Evolutionary conservation across 192 early-diverging fungal species (phyloP).

Genomic region (Linnemannia exigua): DNA sequence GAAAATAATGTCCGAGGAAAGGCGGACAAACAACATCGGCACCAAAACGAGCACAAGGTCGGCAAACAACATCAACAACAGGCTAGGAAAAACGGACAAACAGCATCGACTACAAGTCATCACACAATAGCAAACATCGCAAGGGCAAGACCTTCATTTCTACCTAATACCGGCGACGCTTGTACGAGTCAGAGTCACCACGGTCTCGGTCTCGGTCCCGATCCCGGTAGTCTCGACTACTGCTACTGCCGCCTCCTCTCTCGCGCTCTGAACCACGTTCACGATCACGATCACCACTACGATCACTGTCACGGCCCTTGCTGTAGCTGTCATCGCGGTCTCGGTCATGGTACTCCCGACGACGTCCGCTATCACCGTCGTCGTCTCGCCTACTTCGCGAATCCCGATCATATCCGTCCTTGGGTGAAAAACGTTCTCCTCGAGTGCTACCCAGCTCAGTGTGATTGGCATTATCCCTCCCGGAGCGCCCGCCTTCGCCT

Average conservation of each 20-base stretch:
- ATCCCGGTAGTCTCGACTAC: neutral
- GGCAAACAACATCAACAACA: too few species aligned
- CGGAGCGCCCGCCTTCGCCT: neutral
- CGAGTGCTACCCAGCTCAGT: slow-evolving; percentile 15
- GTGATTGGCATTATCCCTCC: slow-evolving; percentile 22
- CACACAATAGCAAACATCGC: too few species aligned
- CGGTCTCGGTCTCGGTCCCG: slow-evolving; percentile 18
- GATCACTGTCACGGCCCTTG: neutral
- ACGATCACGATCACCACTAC: neutral
- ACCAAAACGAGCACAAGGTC: too few species aligned
- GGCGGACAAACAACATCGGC: too few species aligned
- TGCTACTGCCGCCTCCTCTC: too few species aligned
- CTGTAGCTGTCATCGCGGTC: neutral
- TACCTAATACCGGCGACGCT: slow-evolving; percentile 43
- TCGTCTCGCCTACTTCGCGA: neutral
- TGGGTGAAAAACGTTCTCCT: neutral
- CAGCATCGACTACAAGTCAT: too few species aligned
- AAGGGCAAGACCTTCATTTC: neutral
- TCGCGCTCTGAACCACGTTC: neutral
- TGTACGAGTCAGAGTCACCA: slow-evolving; percentile 15
- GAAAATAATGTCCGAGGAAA: too few species aligned
- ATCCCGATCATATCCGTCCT: neutral
- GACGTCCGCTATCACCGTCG: slow-evolving; percentile 2
- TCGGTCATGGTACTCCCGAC: slow-evolving; percentile 17
- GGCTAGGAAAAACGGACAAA: too few species aligned